phyloP scores from a whole-genome alignment of 768 basidiomycete species.

The Suillus decipiens region DNA sequence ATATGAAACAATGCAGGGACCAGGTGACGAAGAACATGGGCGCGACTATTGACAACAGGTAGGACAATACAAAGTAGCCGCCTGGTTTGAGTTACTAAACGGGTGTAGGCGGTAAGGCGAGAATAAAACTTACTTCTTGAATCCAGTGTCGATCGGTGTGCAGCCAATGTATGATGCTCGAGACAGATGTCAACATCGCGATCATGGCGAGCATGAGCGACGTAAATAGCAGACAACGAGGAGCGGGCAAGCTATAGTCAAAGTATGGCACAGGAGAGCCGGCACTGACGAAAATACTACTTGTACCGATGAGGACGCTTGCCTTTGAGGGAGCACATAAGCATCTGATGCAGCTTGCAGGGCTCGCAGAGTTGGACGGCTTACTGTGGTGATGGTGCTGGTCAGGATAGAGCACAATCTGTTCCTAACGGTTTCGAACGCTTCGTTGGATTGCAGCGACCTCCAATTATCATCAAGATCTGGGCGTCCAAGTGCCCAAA shows the following conservation, averaged over 20 bases:
- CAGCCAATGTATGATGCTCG: not conserved
- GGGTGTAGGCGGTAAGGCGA: not conserved
- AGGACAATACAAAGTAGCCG: not conserved
- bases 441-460: not conserved
- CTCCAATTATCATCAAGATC: not conserved
- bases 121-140: not conserved
- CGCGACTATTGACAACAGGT: not conserved
- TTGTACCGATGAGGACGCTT: not conserved
- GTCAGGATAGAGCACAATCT: not conserved
- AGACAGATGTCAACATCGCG: not conserved
- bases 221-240: not conserved
- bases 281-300: not conserved
- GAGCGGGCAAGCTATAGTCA: not conserved
- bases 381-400: not conserved
- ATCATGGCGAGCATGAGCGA: not conserved
- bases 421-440: not conserved
- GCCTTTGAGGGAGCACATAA: not conserved
- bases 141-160: not conserved
- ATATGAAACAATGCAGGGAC: not conserved
- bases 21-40: not conserved
- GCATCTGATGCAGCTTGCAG: too few relatives aligned
- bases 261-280: not conserved
- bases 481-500: not conserved
- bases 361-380: not conserved
- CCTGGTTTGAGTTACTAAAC: not conserved